These are phyloP conservation scores for Talaromyces marneffei DNA, from an alignment of 2,329 filamentous ascomycete species.

Conservation along the genomic window DNA sequence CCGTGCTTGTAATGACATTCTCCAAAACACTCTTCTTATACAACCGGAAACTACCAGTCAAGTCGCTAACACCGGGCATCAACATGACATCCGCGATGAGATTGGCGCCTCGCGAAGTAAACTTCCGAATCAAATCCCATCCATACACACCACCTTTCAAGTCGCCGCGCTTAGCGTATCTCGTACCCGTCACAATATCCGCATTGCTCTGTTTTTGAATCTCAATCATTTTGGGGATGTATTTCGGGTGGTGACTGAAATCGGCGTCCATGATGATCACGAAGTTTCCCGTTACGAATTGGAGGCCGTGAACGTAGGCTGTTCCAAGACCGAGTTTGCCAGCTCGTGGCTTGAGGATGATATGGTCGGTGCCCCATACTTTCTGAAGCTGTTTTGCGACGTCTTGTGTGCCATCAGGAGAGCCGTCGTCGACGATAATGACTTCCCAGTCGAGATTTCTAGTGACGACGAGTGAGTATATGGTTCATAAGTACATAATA, in stretches of 20 bases:
- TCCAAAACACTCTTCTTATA: conserved; percentile 89
- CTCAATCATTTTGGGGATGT: conserved; percentile 89
- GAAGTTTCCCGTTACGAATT: conserved; percentile 86
- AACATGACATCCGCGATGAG: conserved; percentile 93
- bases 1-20: conserved; percentile 81
- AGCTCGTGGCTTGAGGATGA: conserved; percentile 78
- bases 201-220: conserved; percentile 72
- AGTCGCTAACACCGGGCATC: conserved; percentile 85
- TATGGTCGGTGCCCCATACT: conserved; percentile 68
- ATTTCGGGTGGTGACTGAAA: conserved; percentile 98
- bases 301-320: conserved; percentile 88
- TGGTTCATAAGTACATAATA: neutral
- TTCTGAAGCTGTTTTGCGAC: conserved; percentile 86
- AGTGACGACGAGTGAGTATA: conserved; percentile 1
- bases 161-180: conserved; percentile 70
- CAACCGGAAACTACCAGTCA: conserved; percentile 89
- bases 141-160: conserved; percentile 74
- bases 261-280: conserved; percentile 99
- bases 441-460: conserved; percentile 96
- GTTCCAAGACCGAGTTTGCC: conserved; percentile 97
- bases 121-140: conserved; percentile 88
- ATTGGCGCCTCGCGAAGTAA: conserved; percentile 71
- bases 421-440: conserved; percentile 96
- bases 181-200: conserved; percentile 94
- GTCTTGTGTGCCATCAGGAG: conserved; percentile 88